Evolutionary conservation across 2,329 filamentous ascomycete genomes (phyloP).

Genomic region (Monosporascus cannonballus): DNA sequence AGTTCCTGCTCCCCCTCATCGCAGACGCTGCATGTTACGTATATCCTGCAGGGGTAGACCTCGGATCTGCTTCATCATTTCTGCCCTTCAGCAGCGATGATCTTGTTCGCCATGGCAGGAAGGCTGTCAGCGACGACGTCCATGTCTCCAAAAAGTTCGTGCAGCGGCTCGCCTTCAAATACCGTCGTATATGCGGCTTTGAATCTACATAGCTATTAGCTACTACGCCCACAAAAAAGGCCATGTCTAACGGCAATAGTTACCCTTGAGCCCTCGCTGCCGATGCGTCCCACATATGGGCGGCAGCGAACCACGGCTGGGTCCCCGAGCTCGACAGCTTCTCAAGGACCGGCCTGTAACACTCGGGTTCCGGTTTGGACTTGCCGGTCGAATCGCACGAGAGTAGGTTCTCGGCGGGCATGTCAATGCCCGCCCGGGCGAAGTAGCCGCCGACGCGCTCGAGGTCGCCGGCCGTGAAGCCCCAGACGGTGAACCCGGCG

Average conservation of each 20-base stretch:
- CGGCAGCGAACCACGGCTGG: constrained; percentile 51
- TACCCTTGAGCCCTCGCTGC: constrained; percentile 42
- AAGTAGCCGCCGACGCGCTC: constrained; percentile 48
- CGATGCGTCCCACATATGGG: constrained; percentile 54
- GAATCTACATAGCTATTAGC: constrained; percentile 25
- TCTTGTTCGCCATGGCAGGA: constrained; percentile 39
- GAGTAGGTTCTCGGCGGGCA: constrained; percentile 44
- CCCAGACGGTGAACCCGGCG: constrained; percentile 46
- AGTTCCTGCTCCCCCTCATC: neutral
- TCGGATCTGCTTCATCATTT: neutral
- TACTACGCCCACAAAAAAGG: neutral
- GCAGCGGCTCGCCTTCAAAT: constrained; percentile 44
- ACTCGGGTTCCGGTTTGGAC: constrained; percentile 42
- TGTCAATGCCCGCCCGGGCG: constrained; percentile 37
- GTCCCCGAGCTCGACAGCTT: constrained; percentile 29
- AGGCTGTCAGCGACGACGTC: constrained; percentile 43
- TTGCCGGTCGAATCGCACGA: constrained; percentile 42
- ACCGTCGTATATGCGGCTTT: constrained; percentile 47
- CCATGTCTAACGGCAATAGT: constrained; percentile 1
- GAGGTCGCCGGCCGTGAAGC: constrained; percentile 45
- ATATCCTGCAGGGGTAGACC: neutral
- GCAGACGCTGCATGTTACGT: neutral
- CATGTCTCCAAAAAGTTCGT: constrained; percentile 45
- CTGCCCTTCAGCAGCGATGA: constrained; percentile 15
- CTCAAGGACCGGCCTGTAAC: constrained; percentile 32